Conservation (phyloP, 2,329 filamentous ascomycete species). For the Ophiostoma angusticollis region DNA sequence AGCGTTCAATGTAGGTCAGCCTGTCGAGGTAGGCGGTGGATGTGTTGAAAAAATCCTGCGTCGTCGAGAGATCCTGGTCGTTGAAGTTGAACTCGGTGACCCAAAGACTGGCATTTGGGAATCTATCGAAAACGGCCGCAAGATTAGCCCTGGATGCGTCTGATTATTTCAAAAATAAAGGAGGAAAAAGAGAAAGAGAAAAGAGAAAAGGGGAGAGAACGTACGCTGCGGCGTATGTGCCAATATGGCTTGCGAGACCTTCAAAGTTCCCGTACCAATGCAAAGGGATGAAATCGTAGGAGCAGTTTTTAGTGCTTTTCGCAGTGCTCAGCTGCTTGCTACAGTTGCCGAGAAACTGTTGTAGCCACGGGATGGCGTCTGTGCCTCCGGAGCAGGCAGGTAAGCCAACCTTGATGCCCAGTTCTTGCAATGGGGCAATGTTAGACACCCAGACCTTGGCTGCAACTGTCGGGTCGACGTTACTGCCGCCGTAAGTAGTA, state of each 20-base stretch:
- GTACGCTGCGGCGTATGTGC: slow-evolving; percentile 38
- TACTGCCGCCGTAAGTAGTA: slow-evolving; percentile 44
- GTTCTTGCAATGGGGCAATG: slow-evolving; percentile 52
- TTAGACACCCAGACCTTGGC: slow-evolving; percentile 58
- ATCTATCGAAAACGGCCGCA: too few relatives aligned
- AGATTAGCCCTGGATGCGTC: too few relatives aligned
- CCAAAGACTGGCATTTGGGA: slow-evolving; percentile 55
- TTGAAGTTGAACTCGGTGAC: slow-evolving; percentile 63
- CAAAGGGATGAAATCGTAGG: slow-evolving; percentile 49
- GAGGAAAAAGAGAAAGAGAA: not conserved
- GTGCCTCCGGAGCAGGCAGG: slow-evolving; percentile 55
- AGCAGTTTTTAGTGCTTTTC: slow-evolving; percentile 36
- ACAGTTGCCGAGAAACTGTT: slow-evolving; percentile 51
- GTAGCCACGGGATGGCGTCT: slow-evolving; percentile 52
- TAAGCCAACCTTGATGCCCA: slow-evolving; percentile 55
- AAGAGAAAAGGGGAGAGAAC: slow-evolving; percentile 8
- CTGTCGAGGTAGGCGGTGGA: slow-evolving; percentile 55
- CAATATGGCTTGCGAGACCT: slow-evolving; percentile 54
- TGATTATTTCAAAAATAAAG: too few relatives aligned
- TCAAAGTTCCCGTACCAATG: slow-evolving; percentile 61
- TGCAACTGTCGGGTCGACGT: slow-evolving; percentile 45
- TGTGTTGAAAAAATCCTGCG: slow-evolving; percentile 56
- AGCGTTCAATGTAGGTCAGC: slow-evolving; percentile 47
- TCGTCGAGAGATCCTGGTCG: slow-evolving; percentile 40
- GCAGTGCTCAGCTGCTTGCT: slow-evolving; percentile 40